phyloP scores from a whole-genome alignment of 768 basidiomycete species.

The Mycena olivaceomarginata region DNA sequence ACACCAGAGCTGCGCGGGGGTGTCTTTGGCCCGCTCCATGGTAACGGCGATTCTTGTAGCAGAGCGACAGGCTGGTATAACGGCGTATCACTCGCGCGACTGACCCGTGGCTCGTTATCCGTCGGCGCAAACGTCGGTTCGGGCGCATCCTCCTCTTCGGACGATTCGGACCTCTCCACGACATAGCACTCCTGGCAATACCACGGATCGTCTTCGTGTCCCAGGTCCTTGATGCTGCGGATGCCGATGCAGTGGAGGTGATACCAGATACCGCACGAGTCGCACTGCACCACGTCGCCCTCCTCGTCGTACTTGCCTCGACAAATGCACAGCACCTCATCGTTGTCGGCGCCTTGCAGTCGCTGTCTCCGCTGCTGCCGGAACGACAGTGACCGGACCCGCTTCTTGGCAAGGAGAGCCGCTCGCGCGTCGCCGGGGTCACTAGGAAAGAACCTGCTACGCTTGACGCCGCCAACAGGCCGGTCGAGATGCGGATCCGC shows the following conservation, averaged over 20 bases:
- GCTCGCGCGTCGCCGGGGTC: conserved; percentile 88
- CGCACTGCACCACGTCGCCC: conserved; percentile 85
- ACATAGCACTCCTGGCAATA: conserved; percentile 77
- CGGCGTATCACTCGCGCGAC: conserved; percentile 70
- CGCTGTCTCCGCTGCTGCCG: conserved; percentile 67
- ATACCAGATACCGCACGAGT: conserved; percentile 88
- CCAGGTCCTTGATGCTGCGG: conserved; percentile 75
- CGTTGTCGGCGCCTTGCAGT: conserved; percentile 61
- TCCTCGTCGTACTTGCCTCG: conserved; percentile 78
- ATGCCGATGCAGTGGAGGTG: conserved; percentile 90
- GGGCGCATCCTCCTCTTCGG: conserved; percentile 56
- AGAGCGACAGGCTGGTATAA: conserved; percentile 73
- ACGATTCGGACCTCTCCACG: conserved; percentile 64
- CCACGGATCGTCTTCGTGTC: conserved; percentile 88
- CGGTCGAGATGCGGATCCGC: conserved; percentile 60
- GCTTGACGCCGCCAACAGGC: conserved; percentile 45
- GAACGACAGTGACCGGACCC: conserved; percentile 76
- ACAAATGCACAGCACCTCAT: conserved; percentile 80
- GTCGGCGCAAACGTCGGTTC: conserved; percentile 86
- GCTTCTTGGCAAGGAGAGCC: conserved; percentile 83
- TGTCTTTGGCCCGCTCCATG: conserved; percentile 60
- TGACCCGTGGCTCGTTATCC: conserved; percentile 66
- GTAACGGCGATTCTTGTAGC: conserved; percentile 71
- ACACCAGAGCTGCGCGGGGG: conserved; percentile 37
- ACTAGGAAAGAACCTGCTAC: conserved; percentile 67